A percentile compares a stretch with the other conserved stretches of the same genome.
These are phyloP conservation scores for Penicillium sp. DNA, from an alignment of 2,329 filamentous ascomycete species.

Conservation along the genomic window DNA sequence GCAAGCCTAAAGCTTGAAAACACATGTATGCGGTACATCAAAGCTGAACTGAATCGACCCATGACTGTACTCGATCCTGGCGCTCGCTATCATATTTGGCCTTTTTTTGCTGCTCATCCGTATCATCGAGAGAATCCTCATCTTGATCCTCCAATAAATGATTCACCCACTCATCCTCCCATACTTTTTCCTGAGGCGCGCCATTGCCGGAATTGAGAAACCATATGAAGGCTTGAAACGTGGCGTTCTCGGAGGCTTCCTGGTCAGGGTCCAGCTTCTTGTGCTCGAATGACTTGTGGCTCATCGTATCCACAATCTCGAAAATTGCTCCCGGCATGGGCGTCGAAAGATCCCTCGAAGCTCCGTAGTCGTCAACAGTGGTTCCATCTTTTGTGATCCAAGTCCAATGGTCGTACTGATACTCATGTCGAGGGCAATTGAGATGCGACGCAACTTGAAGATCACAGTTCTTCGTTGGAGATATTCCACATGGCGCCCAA, in stretches of 20 bases:
- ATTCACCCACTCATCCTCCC: conserved; percentile 14
- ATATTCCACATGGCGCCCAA: background rate
- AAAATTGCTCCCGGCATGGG: background rate
- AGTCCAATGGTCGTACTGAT: conserved; percentile 10
- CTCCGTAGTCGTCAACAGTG: conserved; percentile 2
- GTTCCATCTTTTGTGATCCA: conserved; percentile 10
- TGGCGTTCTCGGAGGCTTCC: conserved; percentile 17
- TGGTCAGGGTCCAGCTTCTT: conserved; percentile 7
- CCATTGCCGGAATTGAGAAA: background rate
- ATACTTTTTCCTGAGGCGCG: background rate
- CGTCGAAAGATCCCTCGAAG: background rate
- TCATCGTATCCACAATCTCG: background rate
- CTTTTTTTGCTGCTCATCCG: background rate
- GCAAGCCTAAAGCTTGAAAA: no score
- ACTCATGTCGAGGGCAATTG: conserved; percentile 13
- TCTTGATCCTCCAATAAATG: background rate
- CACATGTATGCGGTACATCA: no score
- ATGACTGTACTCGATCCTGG: no score
- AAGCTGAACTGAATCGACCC: no score
- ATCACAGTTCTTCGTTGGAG: conserved; percentile 2
- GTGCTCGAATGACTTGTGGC: background rate
- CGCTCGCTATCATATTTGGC: no score
- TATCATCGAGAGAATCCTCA: no score
- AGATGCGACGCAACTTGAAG: conserved; percentile 14
- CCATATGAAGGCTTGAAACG: conserved; percentile 21